Evolutionary conservation across 257 asterid species (phyloP).

Genomic region (Fraxinus anomala): DNA sequence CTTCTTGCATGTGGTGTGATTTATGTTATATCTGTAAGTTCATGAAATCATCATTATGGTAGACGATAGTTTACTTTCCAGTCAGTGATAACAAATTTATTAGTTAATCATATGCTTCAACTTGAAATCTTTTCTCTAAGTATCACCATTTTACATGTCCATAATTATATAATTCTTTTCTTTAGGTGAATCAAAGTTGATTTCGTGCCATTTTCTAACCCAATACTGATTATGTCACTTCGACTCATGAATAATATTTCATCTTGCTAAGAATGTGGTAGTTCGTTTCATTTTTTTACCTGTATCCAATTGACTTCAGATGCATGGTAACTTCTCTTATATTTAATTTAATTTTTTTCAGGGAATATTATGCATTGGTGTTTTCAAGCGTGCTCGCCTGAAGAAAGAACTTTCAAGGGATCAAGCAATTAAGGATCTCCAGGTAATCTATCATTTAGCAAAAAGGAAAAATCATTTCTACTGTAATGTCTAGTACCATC

Average conservation of each 20-base stretch:
- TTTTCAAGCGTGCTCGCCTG: slow-evolving; percentile 81
- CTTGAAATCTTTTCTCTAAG: background rate
- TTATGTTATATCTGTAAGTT: slow-evolving; percentile 74
- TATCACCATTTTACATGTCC: background rate
- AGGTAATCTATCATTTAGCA: slow-evolving; percentile 49
- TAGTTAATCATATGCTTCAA: slow-evolving; percentile 17
- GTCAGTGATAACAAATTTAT: background rate
- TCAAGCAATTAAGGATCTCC: slow-evolving; percentile 79
- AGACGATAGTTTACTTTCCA: background rate
- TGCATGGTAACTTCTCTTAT: slow-evolving; percentile 5
- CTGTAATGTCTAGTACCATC: background rate
- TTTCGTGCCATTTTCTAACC: background rate
- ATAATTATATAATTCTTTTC: background rate
- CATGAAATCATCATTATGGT: slow-evolving; percentile 14
- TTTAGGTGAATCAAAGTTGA: background rate
- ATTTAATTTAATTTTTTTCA: slow-evolving; percentile 22
- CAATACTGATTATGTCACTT: background rate
- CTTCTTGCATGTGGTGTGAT: slow-evolving; percentile 82
- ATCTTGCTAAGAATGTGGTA: slow-evolving; percentile 11
- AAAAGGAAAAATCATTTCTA: too few species aligned
- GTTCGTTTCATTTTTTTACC: slow-evolving; percentile 14
- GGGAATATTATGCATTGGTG: slow-evolving; percentile 88
- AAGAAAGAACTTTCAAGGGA: slow-evolving; percentile 68
- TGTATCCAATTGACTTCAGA: background rate
- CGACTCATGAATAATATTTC: slow-evolving; percentile 3